A percentile compares a stretch with the other conserved stretches of the same genome.
Conservation (phyloP, 2,329 filamentous ascomycete species). For the Teratosphaeria zuluensis region DNA sequence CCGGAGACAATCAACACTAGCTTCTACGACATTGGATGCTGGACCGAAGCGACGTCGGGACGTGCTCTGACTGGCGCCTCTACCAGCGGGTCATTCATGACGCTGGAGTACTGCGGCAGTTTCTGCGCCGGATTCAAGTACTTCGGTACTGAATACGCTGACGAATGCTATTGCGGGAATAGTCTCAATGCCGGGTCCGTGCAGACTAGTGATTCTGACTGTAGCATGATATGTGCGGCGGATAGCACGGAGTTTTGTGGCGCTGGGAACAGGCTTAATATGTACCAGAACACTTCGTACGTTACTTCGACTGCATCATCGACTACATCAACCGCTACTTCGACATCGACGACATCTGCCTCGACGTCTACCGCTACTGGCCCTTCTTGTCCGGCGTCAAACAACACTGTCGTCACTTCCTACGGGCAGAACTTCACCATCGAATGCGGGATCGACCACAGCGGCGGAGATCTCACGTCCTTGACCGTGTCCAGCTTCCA, state of each 20-base stretch:
- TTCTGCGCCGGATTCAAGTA: conserved; percentile 28
- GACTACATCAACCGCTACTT: conserved; percentile 5
- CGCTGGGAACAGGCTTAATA: conserved; percentile 17
- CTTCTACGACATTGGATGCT: conserved; percentile 21
- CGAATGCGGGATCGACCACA: conserved; percentile 13
- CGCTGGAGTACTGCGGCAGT: conserved; percentile 30
- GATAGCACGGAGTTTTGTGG: conserved; percentile 22
- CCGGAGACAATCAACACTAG: conserved; percentile 20
- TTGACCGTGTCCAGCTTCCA: too few relatives aligned
- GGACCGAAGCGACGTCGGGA: conserved; percentile 19
- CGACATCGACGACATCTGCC: conserved; percentile 2
- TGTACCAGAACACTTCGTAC: conserved; percentile 17
- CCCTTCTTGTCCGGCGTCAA: conserved; percentile 16
- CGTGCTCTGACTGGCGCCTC: conserved; percentile 19
- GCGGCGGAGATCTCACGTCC: conserved; percentile 2
- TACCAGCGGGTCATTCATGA: conserved; percentile 25
- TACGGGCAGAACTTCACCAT: conserved; percentile 19
- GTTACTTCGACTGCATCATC: conserved; percentile 9
- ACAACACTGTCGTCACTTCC: conserved; percentile 15
- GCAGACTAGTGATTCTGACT: conserved; percentile 12
- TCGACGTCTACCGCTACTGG: too few relatives aligned
- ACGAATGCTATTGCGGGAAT: conserved; percentile 26
- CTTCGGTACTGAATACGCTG: conserved; percentile 30
- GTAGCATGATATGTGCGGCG: conserved; percentile 19
- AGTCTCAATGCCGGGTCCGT: conserved; percentile 17